These are phyloP conservation scores for Mortierella antarctica DNA, from an alignment of 192 early-diverging fungal species.

Conservation along the genomic window DNA sequence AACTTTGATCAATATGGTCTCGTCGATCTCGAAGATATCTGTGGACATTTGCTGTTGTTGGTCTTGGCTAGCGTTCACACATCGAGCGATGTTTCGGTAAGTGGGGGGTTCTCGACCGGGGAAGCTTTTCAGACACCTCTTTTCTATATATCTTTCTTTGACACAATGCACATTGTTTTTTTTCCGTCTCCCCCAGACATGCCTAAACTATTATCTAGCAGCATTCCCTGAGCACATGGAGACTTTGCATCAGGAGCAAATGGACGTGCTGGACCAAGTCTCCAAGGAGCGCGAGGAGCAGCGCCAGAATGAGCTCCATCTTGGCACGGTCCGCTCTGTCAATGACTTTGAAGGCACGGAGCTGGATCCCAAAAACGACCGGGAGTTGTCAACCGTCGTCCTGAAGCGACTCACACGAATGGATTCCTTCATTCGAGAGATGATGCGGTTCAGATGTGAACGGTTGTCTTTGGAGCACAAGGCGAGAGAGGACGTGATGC, in stretches of 20 bases:
- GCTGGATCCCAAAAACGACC: conserved; percentile 26
- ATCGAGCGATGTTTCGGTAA: conserved; percentile 20
- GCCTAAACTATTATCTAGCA: conserved; percentile 42
- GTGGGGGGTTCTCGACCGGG: background rate
- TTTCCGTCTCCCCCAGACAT: conserved; percentile 26
- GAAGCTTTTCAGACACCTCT: too few relatives aligned
- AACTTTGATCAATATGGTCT: conserved; percentile 46
- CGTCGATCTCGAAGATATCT: conserved; percentile 37
- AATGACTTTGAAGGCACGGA: conserved; percentile 11
- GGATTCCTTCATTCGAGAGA: conserved; percentile 56
- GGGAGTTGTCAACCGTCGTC: conserved; percentile 17
- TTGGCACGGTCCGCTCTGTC: background rate
- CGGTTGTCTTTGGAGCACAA: conserved; percentile 4
- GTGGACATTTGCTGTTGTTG: conserved; percentile 45
- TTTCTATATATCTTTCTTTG: too few relatives aligned
- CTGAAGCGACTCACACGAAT: conserved; percentile 53
- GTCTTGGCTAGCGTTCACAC: conserved; percentile 56
- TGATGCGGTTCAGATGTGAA: conserved; percentile 37
- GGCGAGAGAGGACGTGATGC: conserved; percentile 27
- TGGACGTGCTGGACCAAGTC: conserved; percentile 30
- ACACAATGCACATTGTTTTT: too few relatives aligned
- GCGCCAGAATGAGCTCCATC: conserved; percentile 12
- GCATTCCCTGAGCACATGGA: conserved; percentile 37
- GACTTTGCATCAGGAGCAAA: conserved; percentile 46
- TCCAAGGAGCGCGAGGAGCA: conserved; percentile 18